phyloP scores from a whole-genome alignment of 2,329 filamentous ascomycete genomes.

The Tolypocladium ophioglossoides region DNA sequence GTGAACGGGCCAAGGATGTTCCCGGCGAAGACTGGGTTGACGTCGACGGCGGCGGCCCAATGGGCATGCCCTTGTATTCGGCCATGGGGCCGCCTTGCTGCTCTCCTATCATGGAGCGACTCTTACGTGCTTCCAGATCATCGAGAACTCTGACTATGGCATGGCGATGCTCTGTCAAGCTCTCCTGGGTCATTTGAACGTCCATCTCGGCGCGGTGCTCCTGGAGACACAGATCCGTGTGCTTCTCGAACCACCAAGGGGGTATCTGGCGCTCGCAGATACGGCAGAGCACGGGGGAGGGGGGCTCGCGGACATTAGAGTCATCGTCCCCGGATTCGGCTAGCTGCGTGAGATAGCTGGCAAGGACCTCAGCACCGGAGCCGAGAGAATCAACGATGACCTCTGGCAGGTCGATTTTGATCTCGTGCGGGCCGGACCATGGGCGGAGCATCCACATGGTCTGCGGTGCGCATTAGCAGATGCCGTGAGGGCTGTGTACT shows the following conservation, averaged over 20 bases:
- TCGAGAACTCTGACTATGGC: slow-evolving; percentile 92
- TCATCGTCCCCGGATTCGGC: slow-evolving; percentile 75
- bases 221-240: slow-evolving; percentile 90
- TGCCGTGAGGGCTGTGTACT: neutral
- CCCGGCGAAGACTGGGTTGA: slow-evolving; percentile 63
- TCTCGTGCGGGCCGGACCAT: slow-evolving; percentile 76
- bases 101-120: slow-evolving; percentile 49
- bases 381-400: slow-evolving; percentile 88
- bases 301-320: slow-evolving; percentile 65
- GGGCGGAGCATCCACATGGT: slow-evolving; percentile 99
- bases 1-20: slow-evolving; percentile 59
- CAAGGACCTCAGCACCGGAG: slow-evolving; percentile 87
- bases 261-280: slow-evolving; percentile 97
- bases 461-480: slow-evolving; percentile 31
- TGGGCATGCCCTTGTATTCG: slow-evolving; percentile 81
- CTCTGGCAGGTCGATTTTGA: slow-evolving; percentile 87
- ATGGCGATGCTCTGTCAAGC: slow-evolving; percentile 82
- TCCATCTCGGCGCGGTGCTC: slow-evolving; percentile 97
- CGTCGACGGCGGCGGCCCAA: slow-evolving; percentile 65
- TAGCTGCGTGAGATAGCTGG: slow-evolving; percentile 82
- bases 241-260: slow-evolving; percentile 99
- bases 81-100: slow-evolving; percentile 44
- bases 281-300: slow-evolving; percentile 83
- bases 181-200: slow-evolving; percentile 91
- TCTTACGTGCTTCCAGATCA: slow-evolving; percentile 70